Conservation (phyloP, 2,329 filamentous ascomycete genomes). For the Sporothrix phasma region DNA sequence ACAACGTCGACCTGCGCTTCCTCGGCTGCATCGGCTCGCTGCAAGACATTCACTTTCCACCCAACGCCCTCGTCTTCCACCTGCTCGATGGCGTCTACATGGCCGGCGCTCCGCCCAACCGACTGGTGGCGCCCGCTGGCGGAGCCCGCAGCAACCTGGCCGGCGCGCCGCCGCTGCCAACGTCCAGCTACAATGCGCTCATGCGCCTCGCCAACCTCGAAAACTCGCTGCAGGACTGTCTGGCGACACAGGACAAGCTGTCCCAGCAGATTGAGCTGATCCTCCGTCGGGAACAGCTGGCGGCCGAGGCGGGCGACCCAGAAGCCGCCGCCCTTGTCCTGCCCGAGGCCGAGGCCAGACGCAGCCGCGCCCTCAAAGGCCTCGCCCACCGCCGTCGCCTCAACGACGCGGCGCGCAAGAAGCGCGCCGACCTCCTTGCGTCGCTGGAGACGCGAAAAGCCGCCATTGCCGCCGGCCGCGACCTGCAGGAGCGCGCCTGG, state of each 20-base stretch:
- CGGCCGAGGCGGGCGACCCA: neutral
- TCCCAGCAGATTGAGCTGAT: conserved; percentile 66
- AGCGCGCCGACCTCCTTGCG: conserved; percentile 55
- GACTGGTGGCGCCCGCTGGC: neutral
- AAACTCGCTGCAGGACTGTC: conserved; percentile 80
- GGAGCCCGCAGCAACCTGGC: conserved; percentile 35
- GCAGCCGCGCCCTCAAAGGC: conserved; percentile 39
- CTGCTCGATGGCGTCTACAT: conserved; percentile 15
- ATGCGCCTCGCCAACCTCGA: conserved; percentile 85
- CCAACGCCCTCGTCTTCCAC: conserved; percentile 59
- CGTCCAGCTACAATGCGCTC: conserved; percentile 76
- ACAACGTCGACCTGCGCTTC: conserved; percentile 58
- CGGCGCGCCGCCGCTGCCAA: conserved; percentile 42
- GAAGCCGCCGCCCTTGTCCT: conserved; percentile 30
- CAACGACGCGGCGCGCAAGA: conserved; percentile 50
- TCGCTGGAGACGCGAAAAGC: conserved; percentile 56
- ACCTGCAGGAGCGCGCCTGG: conserved; percentile 47
- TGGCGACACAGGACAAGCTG: conserved; percentile 64
- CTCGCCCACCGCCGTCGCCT: conserved; percentile 56
- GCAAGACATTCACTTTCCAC: conserved; percentile 56
- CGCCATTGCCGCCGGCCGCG: conserved; percentile 56
- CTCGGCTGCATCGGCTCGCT: conserved; percentile 73
- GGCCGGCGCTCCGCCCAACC: conserved; percentile 26
- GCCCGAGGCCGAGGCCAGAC: conserved; percentile 40
- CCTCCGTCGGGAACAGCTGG: conserved; percentile 28